Evolutionary conservation across 108 stramenopile genomes (phyloP), one percentile per base, ranked within the genome.

Genomic region (Skeletonema marinoi): DNA sequence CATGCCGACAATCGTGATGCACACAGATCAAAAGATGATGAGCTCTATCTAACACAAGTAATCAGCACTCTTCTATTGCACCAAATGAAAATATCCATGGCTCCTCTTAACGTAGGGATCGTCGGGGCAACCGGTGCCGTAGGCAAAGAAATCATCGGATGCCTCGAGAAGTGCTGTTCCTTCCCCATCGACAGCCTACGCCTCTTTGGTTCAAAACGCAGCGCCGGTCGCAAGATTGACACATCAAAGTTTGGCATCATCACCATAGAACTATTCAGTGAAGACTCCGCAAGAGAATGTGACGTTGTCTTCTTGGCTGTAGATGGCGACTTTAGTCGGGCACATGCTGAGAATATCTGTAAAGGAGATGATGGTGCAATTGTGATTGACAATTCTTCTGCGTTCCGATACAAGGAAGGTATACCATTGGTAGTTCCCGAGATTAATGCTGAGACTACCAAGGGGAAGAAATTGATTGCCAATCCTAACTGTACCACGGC

Each of bases 401-500:
- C 98, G 10, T 98, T 97, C 73, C 96, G 98, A 10, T 94, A 97
- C 85, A 81, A 92, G 73, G 72, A 85, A 9, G 91, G 90, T 31
- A 88, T 99, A 68, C 98, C 98, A 19, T 85, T 99, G 33, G 92
- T 96, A 17, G 87, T 98, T 41, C 98, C 98, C 7, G 98, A 99
- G 88, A 98, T 99, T 74, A 99, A 99, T 76, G 90, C 90, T 3
- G 73, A 94, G 19, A 74, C 78, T 29, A 90, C 91, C 81, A 96
- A 94, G 75, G 91, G 92, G 42, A 88, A 89, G 88, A 98, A 97
- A 66, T 83, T 99, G 59, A 98, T 99, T 78, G 98, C 98, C 65
- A 99, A 99, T 87, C 98, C 98, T 30, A 99, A 99, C 71, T 99
- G 98, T 81, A 98, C 98, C 35, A 99, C 98, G 14, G 98, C 98